phyloP scores from a whole-genome alignment of 345 rosid species.

The Hypericum androsaemum region DNA sequence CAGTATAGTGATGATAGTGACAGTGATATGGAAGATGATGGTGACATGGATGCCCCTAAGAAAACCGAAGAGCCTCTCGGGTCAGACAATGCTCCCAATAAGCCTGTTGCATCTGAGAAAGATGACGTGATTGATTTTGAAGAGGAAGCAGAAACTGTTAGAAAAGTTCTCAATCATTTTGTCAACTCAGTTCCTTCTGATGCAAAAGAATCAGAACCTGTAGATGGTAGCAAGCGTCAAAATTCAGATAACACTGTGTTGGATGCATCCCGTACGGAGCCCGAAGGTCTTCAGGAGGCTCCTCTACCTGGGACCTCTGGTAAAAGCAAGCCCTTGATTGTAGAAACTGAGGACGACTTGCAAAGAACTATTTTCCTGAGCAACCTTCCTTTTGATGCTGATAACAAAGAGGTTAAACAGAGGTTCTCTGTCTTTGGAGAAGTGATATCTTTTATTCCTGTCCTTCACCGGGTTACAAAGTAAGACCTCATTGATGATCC shows the following conservation, averaged over 20 bases:
- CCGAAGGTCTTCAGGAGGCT: conserved; percentile 19
- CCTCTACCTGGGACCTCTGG: conserved; percentile 28
- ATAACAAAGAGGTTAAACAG: conserved; percentile 58
- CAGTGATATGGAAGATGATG: conserved; percentile 53
- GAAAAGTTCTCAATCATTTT: conserved; percentile 63
- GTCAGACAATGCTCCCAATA: conserved; percentile 22
- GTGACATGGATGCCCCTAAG: conserved; percentile 7
- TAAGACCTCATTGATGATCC: conserved; percentile 19
- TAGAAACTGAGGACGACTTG: conserved; percentile 48
- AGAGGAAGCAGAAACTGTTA: conserved; percentile 61
- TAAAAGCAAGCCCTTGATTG: conserved; percentile 27
- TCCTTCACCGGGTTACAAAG: conserved; percentile 85
- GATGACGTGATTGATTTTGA: conserved; percentile 50
- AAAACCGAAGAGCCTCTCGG: conserved; percentile 17
- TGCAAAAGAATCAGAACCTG: conserved; percentile 22
- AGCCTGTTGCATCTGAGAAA: conserved; percentile 20
- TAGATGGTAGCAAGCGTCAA: conserved; percentile 18
- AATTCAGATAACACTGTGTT: conserved; percentile 20
- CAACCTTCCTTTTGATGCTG: conserved; percentile 80
- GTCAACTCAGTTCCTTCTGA: conserved; percentile 30
- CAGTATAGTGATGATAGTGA: conserved; percentile 43
- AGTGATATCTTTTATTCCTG: conserved; percentile 60
- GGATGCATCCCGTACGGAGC: conserved; percentile 22
- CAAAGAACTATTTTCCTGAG: conserved; percentile 62
- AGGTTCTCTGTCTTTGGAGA: conserved; percentile 67